Evolutionary conservation across 2,329 filamentous ascomycete species (phyloP).

Genomic region (Beauveria australis): DNA sequence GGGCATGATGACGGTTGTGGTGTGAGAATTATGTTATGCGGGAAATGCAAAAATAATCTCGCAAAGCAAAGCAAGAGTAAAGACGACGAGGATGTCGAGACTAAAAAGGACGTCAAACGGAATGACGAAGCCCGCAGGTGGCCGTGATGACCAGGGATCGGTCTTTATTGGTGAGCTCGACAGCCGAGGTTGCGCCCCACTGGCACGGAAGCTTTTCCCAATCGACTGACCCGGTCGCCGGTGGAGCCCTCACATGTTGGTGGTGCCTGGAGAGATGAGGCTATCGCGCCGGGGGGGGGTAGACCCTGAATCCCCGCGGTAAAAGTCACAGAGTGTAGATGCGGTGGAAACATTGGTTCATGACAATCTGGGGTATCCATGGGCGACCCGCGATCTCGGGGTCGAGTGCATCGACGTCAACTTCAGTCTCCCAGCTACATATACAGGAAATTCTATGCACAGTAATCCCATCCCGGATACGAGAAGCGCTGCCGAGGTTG

Average conservation of each 20-base stretch:
- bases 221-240: not conserved
- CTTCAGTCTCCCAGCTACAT: too few species aligned
- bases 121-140: not conserved
- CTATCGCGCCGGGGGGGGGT: not conserved
- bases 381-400: too few species aligned
- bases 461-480: too few species aligned
- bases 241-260: slow-evolving; percentile 7
- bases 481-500: too few species aligned
- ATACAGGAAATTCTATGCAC: too few species aligned
- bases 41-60: too few species aligned
- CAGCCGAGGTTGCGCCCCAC: slow-evolving; percentile 10
- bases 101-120: not conserved
- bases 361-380: too few species aligned
- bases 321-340: too few species aligned
- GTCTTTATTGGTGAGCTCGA: slow-evolving; percentile 4
- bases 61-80: not conserved
- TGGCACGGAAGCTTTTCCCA: not conserved
- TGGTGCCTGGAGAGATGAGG: not conserved
- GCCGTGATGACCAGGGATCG: slow-evolving; percentile 9
- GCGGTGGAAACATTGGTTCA: too few species aligned
- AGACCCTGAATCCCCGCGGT: not conserved
- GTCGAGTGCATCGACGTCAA: too few species aligned
- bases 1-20: slow-evolving; percentile 35
- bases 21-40: not conserved
- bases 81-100: not conserved